Evolutionary conservation across 495 filamentous ascomycete species (phyloP).

Genomic region (Aspergillus diversus): DNA sequence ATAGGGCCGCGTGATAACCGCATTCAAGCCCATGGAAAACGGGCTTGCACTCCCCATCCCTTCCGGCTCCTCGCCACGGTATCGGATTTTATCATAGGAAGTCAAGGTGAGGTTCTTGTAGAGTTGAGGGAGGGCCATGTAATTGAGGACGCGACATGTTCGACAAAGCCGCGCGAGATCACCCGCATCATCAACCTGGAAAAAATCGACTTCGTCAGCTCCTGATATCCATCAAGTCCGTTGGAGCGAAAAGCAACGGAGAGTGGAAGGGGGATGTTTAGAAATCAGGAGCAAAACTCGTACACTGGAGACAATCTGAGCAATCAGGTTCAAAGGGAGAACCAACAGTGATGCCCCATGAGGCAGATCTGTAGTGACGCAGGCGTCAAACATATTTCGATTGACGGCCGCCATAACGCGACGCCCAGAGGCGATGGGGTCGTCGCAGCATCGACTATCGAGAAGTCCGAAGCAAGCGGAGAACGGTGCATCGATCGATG

Average conservation of each 20-base stretch:
- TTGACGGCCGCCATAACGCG: slow-evolving; percentile 53
- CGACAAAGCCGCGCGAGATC: slow-evolving; percentile 62
- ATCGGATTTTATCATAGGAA: slow-evolving; percentile 64
- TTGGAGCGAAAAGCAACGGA: background rate
- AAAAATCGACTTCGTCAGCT: slow-evolving; percentile 30
- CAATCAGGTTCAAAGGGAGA: slow-evolving; percentile 63
- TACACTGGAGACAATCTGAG: slow-evolving; percentile 57
- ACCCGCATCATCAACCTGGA: slow-evolving; percentile 52
- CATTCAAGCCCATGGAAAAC: slow-evolving; percentile 65
- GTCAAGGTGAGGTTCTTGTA: slow-evolving; percentile 59
- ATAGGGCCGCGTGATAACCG: slow-evolving; percentile 58
- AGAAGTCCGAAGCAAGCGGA: slow-evolving; percentile 6
- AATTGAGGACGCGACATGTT: slow-evolving; percentile 66
- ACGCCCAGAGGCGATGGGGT: slow-evolving; percentile 31
- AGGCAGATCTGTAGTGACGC: slow-evolving; percentile 37
- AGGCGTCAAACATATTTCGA: slow-evolving; percentile 52
- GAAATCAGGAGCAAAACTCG: slow-evolving; percentile 18
- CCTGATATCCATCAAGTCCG: background rate
- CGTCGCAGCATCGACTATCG: slow-evolving; percentile 35
- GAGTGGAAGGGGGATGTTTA: background rate
- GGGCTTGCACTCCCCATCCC: slow-evolving; percentile 64
- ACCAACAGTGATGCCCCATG: slow-evolving; percentile 42
- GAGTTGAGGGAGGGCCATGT: slow-evolving; percentile 65
- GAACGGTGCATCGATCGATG: slow-evolving; percentile 20
- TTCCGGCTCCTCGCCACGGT: slow-evolving; percentile 60